Conservation (phyloP, 2,329 filamentous ascomycete species). For the Byssoonygena ceratinophila region DNA sequence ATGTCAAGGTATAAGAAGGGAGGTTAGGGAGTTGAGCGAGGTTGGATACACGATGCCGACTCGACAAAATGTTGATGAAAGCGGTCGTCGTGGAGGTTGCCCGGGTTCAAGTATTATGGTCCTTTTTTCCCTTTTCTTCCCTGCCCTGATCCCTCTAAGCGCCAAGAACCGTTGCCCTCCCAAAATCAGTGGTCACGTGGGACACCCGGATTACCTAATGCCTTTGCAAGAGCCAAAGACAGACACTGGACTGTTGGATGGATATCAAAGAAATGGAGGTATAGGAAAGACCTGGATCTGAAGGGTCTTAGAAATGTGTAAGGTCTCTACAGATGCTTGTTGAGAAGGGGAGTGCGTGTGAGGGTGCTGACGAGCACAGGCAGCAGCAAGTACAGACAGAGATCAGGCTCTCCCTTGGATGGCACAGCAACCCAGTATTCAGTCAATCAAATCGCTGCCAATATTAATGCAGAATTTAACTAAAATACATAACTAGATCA, state of each 20-base stretch:
- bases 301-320: too few species aligned
- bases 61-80: not conserved
- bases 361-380: too few species aligned
- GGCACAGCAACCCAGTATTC: too few species aligned
- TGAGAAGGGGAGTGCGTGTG: too few species aligned
- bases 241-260: too few species aligned
- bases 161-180: not conserved
- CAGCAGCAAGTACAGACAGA: too few species aligned
- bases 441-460: not conserved
- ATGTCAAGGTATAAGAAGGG: not conserved
- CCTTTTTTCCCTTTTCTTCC: conserved; percentile 3
- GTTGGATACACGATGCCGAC: not conserved
- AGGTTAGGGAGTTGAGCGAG: not conserved
- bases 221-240: not conserved
- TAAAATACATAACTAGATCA: not conserved
- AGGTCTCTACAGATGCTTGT: too few species aligned
- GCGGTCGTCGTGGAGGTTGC: not conserved
- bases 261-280: too few species aligned
- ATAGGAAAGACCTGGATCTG: too few species aligned
- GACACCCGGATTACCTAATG: not conserved
- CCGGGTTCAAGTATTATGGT: not conserved
- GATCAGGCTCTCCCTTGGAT: too few species aligned
- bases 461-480: not conserved
- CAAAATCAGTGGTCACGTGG: conserved; percentile 7
- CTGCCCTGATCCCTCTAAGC: conserved; percentile 1